Conservation (phyloP, 2,329 filamentous ascomycete genomes). For the Penicillium thymicola region DNA sequence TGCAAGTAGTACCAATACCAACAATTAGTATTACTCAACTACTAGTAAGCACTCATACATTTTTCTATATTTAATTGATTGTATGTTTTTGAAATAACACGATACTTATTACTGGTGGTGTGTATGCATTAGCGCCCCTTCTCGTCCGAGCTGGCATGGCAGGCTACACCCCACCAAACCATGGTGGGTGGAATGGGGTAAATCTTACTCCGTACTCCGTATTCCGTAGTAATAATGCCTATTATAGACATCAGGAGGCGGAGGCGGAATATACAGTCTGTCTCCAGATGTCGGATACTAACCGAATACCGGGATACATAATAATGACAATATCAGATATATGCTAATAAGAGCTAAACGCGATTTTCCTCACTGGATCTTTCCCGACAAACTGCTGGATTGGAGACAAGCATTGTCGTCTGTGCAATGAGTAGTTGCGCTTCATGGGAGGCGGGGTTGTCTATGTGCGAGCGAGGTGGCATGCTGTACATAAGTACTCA, state of each 20-base stretch:
- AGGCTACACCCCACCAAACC: neutral
- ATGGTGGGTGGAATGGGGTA: neutral
- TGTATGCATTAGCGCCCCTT: too few species aligned
- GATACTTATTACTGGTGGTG: too few species aligned
- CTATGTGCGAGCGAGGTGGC: neutral
- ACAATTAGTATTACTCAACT: too few species aligned
- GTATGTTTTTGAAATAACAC: too few species aligned
- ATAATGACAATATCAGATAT: neutral
- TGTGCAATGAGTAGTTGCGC: neutral
- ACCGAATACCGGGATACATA: neutral
- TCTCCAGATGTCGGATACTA: neutral
- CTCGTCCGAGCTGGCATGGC: too few species aligned
- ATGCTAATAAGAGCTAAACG: neutral
- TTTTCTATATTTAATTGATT: too few species aligned
- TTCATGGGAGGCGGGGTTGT: neutral
- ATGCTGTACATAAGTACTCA: neutral
- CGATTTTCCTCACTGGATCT: neutral
- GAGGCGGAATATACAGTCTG: too few species aligned
- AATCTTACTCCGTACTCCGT: neutral
- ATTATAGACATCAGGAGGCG: neutral
- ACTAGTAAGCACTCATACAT: too few species aligned
- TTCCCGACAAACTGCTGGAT: neutral
- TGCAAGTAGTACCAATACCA: too few species aligned
- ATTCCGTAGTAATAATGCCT: neutral
- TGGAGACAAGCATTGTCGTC: neutral